Conservation (phyloP, 305 asterid genomes). For the Fraxinus baroniana region DNA sequence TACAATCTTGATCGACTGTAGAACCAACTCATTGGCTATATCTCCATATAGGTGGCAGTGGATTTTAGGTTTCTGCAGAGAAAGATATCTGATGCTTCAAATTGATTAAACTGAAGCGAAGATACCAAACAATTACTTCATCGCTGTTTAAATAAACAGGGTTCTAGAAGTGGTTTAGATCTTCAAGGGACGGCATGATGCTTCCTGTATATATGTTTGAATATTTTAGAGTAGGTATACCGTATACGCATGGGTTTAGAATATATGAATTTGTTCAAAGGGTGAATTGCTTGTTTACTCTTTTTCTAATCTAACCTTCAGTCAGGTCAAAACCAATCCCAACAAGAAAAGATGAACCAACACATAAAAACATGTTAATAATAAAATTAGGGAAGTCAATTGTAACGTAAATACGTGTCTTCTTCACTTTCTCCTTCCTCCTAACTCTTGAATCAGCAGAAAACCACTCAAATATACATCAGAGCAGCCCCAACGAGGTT, state of each 20-base stretch:
- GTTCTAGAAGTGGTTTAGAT: neutral
- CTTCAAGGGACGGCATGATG: neutral
- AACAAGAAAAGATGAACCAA: neutral
- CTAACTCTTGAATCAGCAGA: neutral
- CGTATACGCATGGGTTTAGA: neutral
- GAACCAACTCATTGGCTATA: slow-evolving; percentile 4
- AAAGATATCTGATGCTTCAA: neutral
- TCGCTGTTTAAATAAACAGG: neutral
- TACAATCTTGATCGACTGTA: neutral
- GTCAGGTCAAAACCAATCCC: neutral
- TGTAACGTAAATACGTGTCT: neutral
- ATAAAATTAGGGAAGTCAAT: neutral
- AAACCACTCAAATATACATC: neutral
- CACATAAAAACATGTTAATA: neutral
- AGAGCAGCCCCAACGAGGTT: neutral
- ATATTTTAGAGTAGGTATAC: neutral
- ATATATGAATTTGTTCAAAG: neutral
- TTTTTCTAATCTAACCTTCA: neutral
- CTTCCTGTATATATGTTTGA: neutral
- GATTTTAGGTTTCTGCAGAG: neutral
- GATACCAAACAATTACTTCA: neutral
- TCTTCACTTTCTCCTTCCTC: neutral
- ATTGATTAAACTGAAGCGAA: neutral
- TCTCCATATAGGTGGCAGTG: neutral
- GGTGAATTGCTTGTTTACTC: neutral